A percentile compares a stretch with the other conserved stretches of the same genome.
These are phyloP conservation scores for Dendrobium huoshanense DNA, from an alignment of 106 monocot genomes.

Conservation along the genomic window DNA sequence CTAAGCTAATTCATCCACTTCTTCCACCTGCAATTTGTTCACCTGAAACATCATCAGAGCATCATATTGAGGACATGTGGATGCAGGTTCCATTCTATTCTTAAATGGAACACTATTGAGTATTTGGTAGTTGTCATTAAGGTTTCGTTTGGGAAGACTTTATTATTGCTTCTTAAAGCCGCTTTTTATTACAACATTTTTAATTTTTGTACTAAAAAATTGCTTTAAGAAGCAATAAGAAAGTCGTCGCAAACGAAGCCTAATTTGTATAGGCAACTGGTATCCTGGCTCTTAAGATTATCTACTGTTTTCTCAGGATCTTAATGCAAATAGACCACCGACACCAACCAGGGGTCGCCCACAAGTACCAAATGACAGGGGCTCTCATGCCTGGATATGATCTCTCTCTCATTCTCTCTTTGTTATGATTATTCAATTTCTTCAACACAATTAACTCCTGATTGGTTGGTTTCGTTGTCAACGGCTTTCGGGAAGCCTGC, in stretches of 20 bases:
- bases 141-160: no score
- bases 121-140: no score
- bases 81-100: constrained; percentile 72
- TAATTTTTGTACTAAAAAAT: no score
- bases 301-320: constrained; percentile 45
- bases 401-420: neutral
- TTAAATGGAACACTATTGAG: neutral
- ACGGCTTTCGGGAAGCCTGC: no score
- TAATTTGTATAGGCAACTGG: no score
- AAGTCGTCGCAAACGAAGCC: no score
- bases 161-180: no score
- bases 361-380: constrained; percentile 73
- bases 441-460: no score
- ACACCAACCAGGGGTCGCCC: constrained; percentile 95
- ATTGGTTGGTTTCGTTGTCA: no score
- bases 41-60: constrained; percentile 89
- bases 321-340: constrained; percentile 92
- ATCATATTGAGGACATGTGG: constrained; percentile 94
- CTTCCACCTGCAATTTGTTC: constrained; percentile 81
- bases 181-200: no score
- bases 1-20: constrained; percentile 91
- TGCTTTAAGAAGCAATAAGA: no score
- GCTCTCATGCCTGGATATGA: constrained; percentile 90
- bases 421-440: neutral
- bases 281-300: neutral